Percentiles rank a stretch among this genome's conserved stretches.
Evolutionary conservation across 495 filamentous ascomycete genomes (phyloP).

Genomic region (Neurospora sp.): DNA sequence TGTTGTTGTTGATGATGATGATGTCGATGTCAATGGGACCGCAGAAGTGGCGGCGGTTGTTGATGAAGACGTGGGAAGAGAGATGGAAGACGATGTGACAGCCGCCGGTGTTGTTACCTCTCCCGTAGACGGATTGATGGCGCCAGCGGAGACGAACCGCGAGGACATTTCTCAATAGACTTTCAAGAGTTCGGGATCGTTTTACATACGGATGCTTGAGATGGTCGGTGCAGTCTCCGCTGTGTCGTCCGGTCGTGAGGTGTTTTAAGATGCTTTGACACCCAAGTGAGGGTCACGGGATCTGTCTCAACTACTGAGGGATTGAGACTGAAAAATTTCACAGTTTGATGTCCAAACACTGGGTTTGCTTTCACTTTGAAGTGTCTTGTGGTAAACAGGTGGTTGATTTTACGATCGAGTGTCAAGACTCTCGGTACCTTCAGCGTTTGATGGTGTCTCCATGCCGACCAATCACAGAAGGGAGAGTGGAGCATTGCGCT

Average conservation of each 20-base stretch:
- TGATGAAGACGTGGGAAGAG: background rate
- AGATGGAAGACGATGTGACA: background rate
- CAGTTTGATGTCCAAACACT: background rate
- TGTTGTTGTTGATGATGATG: background rate
- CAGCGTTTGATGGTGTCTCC: background rate
- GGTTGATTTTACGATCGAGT: background rate
- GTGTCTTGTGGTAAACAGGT: too few species aligned
- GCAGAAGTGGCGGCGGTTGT: background rate
- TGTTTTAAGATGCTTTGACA: background rate
- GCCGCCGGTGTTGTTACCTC: constrained; percentile 9
- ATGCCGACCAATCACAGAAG: background rate
- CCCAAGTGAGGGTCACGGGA: background rate
- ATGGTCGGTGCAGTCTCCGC: background rate
- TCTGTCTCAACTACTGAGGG: background rate
- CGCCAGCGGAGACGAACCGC: constrained; percentile 84
- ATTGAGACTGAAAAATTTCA: background rate
- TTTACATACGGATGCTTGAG: background rate
- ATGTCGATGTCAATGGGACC: background rate
- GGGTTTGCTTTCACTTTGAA: background rate
- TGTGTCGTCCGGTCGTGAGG: background rate
- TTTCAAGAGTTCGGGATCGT: background rate
- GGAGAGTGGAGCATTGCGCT: background rate
- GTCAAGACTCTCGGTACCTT: background rate
- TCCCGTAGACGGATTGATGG: constrained; percentile 48
- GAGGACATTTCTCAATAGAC: constrained; percentile 48